phyloP scores from a whole-genome alignment of 192 early-diverging fungal genomes.

The Geranomyces variabilis region DNA sequence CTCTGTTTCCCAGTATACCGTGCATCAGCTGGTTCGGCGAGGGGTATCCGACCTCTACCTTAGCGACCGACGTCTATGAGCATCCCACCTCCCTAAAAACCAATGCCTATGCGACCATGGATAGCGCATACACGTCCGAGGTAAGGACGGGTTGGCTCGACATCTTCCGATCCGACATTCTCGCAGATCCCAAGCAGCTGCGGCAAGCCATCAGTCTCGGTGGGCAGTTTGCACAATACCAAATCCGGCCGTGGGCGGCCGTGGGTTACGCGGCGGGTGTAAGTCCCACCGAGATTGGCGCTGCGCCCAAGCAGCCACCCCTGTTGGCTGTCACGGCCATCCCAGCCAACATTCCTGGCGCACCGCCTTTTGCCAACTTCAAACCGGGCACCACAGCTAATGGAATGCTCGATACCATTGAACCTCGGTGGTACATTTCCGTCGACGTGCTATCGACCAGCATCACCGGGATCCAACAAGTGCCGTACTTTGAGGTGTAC shows the following conservation, averaged over 20 bases:
- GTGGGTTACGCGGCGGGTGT: slow-evolving; percentile 24
- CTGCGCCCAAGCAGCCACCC: not conserved
- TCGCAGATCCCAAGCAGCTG: slow-evolving; percentile 1
- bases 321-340: slow-evolving; percentile 12
- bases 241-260: slow-evolving; percentile 39
- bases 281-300: slow-evolving; percentile 16
- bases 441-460: slow-evolving; percentile 17
- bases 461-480: slow-evolving; percentile 32
- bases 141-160: slow-evolving; percentile 38
- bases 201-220: slow-evolving; percentile 20
- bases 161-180: slow-evolving; percentile 24
- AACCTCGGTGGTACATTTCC: slow-evolving; percentile 39
- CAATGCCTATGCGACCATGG: slow-evolving; percentile 36
- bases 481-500: slow-evolving; percentile 42
- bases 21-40: slow-evolving; percentile 53
- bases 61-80: slow-evolving; percentile 22
- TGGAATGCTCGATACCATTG: slow-evolving; percentile 46
- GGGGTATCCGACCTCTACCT: slow-evolving; percentile 30
- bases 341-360: slow-evolving; percentile 12
- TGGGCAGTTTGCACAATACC: slow-evolving; percentile 19
- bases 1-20: slow-evolving; percentile 17
- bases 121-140: slow-evolving; percentile 35
- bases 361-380: slow-evolving; percentile 14
- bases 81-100: not conserved
- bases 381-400: slow-evolving; percentile 26